Evolutionary conservation across 177 flowering plant species (phyloP).

Genomic region (Vitis hybrid): DNA sequence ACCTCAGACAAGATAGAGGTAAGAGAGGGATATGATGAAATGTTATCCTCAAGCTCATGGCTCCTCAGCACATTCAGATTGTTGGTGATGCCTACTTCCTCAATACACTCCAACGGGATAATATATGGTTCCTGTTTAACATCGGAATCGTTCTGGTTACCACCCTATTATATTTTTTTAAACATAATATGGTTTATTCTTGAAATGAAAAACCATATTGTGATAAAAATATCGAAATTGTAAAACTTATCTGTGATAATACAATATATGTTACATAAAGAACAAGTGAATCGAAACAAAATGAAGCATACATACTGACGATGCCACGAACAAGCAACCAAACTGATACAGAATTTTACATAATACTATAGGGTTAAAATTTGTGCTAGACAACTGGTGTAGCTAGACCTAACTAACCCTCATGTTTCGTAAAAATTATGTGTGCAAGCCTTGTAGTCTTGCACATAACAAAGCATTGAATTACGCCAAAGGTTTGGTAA

Average conservation of each 20-base stretch:
- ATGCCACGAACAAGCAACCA: no score
- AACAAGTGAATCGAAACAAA: not conserved
- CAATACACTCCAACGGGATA: slow-evolving; percentile 5
- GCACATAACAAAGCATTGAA: no score
- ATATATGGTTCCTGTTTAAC: slow-evolving; percentile 28
- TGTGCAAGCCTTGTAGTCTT: no score
- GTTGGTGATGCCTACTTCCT: slow-evolving; percentile 12
- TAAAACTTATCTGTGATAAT: not conserved
- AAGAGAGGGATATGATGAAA: slow-evolving; percentile 12
- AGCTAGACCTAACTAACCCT: no score
- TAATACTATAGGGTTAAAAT: no score
- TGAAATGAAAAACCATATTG: not conserved
- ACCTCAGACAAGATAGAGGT: slow-evolving; percentile 17
- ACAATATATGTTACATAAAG: not conserved
- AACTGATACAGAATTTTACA: no score
- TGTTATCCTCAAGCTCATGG: slow-evolving; percentile 18
- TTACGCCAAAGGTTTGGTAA: not conserved
- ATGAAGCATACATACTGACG: not conserved
- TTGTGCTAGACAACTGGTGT: no score
- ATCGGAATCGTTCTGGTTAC: slow-evolving; percentile 2
- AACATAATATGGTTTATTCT: not conserved
- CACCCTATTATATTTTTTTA: not conserved
- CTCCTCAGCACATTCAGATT: slow-evolving; percentile 6
- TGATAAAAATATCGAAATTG: not conserved
- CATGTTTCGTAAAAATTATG: no score